Percentiles rank a stretch among this genome's conserved stretches.
Evolutionary conservation across 495 filamentous ascomycete genomes (phyloP).

Genomic region (Trichoderma parareesei): DNA sequence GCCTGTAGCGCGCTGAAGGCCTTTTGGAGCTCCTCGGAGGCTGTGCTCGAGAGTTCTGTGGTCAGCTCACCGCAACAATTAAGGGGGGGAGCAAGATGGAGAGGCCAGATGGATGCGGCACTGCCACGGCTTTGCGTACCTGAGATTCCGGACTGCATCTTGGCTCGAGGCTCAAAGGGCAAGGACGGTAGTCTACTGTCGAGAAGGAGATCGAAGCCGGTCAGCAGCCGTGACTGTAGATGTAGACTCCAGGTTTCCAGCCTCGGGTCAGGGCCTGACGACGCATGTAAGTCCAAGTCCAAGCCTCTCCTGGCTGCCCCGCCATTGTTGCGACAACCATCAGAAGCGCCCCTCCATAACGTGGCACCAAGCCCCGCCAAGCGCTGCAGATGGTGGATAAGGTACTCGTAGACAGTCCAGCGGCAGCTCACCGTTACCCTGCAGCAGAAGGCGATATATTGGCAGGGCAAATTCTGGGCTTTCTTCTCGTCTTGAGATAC

Average conservation of each 20-base stretch:
- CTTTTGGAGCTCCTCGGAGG: slow-evolving; percentile 76
- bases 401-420: background rate
- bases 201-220: background rate
- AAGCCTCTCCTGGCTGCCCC: slow-evolving; percentile 3
- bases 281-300: slow-evolving; percentile 9
- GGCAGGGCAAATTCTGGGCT: too few relatives aligned
- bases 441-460: background rate
- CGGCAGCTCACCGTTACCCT: background rate
- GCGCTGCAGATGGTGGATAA: background rate
- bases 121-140: slow-evolving; percentile 36
- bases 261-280: background rate
- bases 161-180: too few relatives aligned
- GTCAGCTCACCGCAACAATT: slow-evolving; percentile 13
- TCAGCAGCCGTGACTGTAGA: background rate
- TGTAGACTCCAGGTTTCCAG: background rate
- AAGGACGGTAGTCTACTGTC: background rate
- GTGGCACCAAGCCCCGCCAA: slow-evolving; percentile 2
- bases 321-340: slow-evolving; percentile 3
- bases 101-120: background rate
- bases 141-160: slow-evolving; percentile 86
- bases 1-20: slow-evolving; percentile 70
- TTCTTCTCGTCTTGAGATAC: too few relatives aligned
- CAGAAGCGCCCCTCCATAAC: background rate
- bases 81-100: background rate
- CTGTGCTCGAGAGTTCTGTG: slow-evolving; percentile 32